A percentile compares a stretch with the other conserved stretches of the same genome.
Conservation (phyloP, 495 filamentous ascomycete genomes). For the Neurospora sp. region DNA sequence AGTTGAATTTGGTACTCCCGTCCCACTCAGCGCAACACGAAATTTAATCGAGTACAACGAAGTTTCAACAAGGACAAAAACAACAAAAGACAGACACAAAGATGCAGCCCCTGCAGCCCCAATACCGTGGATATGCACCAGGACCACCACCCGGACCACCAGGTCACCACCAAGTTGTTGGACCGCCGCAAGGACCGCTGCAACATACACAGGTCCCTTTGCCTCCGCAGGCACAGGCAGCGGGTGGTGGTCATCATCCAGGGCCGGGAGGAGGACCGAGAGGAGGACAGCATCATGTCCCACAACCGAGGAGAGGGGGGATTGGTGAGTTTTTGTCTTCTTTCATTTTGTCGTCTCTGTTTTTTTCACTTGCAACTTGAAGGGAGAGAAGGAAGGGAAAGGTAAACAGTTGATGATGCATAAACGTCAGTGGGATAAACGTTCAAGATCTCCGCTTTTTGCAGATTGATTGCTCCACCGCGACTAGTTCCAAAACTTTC, state of each 20-base stretch:
- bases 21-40: background rate
- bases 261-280: background rate
- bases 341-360: background rate
- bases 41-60: background rate
- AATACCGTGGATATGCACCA: slow-evolving; percentile 37
- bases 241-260: slow-evolving; percentile 12
- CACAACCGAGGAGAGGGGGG: slow-evolving; percentile 34
- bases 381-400: background rate
- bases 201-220: slow-evolving; percentile 22
- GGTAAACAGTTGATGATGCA: background rate
- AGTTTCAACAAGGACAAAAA: background rate
- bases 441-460: slow-evolving; percentile 13
- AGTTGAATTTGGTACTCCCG: background rate
- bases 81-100: slow-evolving; percentile 1
- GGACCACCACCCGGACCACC: background rate
- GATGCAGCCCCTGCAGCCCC: slow-evolving; percentile 41
- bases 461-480: background rate
- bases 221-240: slow-evolving; percentile 16
- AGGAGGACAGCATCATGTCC: slow-evolving; percentile 17
- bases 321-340: slow-evolving; percentile 33
- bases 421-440: background rate
- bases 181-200: background rate
- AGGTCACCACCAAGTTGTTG: background rate
- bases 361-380: background rate
- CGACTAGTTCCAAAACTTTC: background rate